Percentiles rank a stretch among this genome's conserved stretches.
Evolutionary conservation across 139 green algal genomes (phyloP).

Genomic region (Micractinium sp.): DNA sequence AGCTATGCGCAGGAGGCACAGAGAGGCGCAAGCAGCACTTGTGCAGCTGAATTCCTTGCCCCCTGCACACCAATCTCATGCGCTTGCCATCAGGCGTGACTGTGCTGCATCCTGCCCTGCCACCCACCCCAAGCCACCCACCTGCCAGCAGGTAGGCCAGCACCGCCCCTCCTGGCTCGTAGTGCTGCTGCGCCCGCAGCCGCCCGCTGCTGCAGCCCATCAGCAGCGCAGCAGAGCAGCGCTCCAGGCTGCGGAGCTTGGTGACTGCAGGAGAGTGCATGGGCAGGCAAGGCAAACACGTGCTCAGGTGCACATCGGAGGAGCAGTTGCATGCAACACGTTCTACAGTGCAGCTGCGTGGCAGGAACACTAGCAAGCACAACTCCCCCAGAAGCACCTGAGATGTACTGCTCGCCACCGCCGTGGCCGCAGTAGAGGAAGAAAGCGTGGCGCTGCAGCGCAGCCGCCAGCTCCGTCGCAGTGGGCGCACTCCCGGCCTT

Average conservation of each 20-base stretch:
- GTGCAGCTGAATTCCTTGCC: too few relatives aligned
- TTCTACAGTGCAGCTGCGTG: too few relatives aligned
- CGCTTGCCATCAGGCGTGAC: neutral
- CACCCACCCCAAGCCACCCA: constrained; percentile 17
- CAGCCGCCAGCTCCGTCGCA: constrained; percentile 48
- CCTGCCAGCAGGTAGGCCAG: constrained; percentile 83
- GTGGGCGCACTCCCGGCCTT: constrained; percentile 53
- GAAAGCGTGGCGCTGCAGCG: constrained; percentile 67
- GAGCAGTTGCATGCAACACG: too few relatives aligned
- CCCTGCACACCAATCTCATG: too few relatives aligned
- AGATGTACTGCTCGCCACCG: constrained; percentile 84
- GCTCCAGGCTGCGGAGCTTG: constrained; percentile 64
- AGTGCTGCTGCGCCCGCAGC: constrained; percentile 60
- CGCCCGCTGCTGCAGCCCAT: constrained; percentile 94
- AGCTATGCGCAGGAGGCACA: neutral
- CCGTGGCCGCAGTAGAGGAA: constrained; percentile 96
- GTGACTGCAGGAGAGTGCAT: constrained; percentile 24
- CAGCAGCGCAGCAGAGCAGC: constrained; percentile 76
- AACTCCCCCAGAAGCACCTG: neutral
- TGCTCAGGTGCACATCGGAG: too few relatives aligned
- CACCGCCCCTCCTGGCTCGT: constrained; percentile 72
- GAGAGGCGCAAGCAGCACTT: too few relatives aligned
- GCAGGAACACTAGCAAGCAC: neutral
- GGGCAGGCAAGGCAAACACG: too few relatives aligned
- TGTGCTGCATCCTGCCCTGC: neutral